Conservation (phyloP, 768 basidiomycete genomes). For the Gautieria morchelliformis region DNA sequence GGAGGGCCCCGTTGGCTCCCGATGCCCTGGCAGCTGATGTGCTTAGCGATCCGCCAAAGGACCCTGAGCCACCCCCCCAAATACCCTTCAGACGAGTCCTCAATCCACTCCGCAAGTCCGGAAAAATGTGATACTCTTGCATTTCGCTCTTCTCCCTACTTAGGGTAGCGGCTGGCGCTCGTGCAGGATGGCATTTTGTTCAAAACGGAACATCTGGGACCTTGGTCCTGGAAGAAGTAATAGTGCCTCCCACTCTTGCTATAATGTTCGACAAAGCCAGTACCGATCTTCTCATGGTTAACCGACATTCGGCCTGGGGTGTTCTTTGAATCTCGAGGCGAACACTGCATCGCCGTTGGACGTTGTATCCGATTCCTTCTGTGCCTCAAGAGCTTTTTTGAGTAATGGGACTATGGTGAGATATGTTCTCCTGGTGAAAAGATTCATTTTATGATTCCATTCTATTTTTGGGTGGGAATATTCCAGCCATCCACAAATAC, state of each 20-base stretch:
- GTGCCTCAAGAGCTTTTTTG: constrained; percentile 32
- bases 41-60: too few species aligned
- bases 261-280: constrained; percentile 17
- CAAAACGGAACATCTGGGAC: constrained; percentile 14
- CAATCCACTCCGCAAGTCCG: too few species aligned
- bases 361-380: constrained; percentile 29
- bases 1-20: too few species aligned
- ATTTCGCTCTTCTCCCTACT: too few species aligned
- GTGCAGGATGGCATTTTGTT: constrained; percentile 2
- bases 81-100: too few species aligned
- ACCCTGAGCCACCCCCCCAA: too few species aligned
- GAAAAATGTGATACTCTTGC: too few species aligned
- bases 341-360: constrained; percentile 24
- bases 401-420: constrained; percentile 32
- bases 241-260: constrained; percentile 17
- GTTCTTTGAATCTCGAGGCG: constrained; percentile 17
- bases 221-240: constrained; percentile 17
- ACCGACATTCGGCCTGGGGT: constrained; percentile 18
- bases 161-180: too few species aligned
- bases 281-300: constrained; percentile 15
- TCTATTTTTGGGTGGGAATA: constrained; percentile 13
- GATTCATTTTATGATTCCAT: not conserved
- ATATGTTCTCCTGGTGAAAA: not conserved
- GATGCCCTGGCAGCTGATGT: too few species aligned
- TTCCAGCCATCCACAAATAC: constrained; percentile 1